These are phyloP conservation scores for Tolypocladium album DNA, from an alignment of 2,329 filamentous ascomycete species.

Conservation along the genomic window DNA sequence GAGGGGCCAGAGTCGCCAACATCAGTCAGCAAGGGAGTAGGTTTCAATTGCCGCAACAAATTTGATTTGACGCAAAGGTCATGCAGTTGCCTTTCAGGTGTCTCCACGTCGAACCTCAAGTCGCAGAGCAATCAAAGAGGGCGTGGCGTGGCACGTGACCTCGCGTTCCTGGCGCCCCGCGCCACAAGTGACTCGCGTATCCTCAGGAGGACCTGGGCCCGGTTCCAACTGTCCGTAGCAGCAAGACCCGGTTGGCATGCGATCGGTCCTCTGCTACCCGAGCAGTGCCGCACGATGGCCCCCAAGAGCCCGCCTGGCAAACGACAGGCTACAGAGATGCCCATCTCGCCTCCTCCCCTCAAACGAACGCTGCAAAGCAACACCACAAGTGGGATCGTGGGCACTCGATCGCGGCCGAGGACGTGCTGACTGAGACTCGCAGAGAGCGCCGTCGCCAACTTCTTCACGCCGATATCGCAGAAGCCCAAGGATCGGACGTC, in stretches of 20 bases:
- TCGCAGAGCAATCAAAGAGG: not conserved
- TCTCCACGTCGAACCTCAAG: not conserved
- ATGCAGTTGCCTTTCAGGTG: not conserved
- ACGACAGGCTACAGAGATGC: constrained; percentile 25
- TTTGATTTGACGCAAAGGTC: not conserved
- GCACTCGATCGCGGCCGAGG: not conserved
- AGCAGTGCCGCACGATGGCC: constrained; percentile 11
- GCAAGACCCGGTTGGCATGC: not conserved
- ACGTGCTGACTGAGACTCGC: constrained; percentile 6
- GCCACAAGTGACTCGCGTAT: constrained; percentile 3
- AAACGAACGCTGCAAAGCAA: constrained; percentile 42
- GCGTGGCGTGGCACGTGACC: constrained; percentile 16
- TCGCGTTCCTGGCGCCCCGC: constrained; percentile 13
- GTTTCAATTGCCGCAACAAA: not conserved
- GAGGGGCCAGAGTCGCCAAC: not conserved
- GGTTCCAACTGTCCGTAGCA: not conserved
- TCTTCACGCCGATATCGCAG: constrained; percentile 80
- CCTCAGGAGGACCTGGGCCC: not conserved
- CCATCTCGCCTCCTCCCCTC: constrained; percentile 41
- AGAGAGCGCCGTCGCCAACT: constrained; percentile 66
- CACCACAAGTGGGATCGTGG: constrained; percentile 32
- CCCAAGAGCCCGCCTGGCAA: constrained; percentile 15
- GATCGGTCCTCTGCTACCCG: not conserved
- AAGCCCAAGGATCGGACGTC: constrained; percentile 66
- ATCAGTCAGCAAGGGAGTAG: not conserved